Conservation (phyloP, 805 yeast genomes). For the Candida michaelii region DNA sequence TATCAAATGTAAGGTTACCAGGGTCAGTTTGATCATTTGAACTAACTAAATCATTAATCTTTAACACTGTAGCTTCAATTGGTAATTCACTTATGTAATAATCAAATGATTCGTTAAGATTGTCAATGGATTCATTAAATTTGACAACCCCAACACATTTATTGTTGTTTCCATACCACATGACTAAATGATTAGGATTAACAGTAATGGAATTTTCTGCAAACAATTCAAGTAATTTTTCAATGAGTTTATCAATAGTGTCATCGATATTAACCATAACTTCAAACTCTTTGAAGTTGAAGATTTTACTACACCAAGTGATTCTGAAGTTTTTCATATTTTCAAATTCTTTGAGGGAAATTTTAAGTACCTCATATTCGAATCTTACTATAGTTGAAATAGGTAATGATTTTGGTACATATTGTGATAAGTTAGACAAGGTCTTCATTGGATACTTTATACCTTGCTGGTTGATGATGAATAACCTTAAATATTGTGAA, state of each 20-base stretch:
- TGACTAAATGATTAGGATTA: conserved; percentile 45
- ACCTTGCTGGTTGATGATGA: conserved; percentile 58
- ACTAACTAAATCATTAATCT: conserved; percentile 32
- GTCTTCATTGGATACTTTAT: conserved; percentile 50
- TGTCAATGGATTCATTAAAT: conserved; percentile 36
- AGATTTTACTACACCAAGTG: conserved; percentile 68
- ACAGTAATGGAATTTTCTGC: conserved; percentile 39
- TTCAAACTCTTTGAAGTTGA: conserved; percentile 68
- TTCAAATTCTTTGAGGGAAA: conserved; percentile 76
- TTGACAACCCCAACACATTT: conserved; percentile 37
- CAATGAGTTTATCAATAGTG: conserved; percentile 50
- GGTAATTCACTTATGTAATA: conserved; percentile 45
- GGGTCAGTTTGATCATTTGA: conserved; percentile 18
- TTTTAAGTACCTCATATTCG: conserved; percentile 74
- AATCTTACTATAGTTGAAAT: conserved; percentile 47
- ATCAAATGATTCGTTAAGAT: conserved; percentile 34
- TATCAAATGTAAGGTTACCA: conserved; percentile 19
- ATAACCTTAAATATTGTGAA: conserved; percentile 64
- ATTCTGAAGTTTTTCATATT: conserved; percentile 65
- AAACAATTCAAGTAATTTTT: conserved; percentile 55
- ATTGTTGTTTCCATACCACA: conserved; percentile 56
- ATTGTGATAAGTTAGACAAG: conserved; percentile 34
- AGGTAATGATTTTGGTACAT: conserved; percentile 43
- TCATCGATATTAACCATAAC: conserved; percentile 67
- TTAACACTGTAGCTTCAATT: conserved; percentile 40